These are phyloP conservation scores for Sisymbrium altissimum DNA, from an alignment of 345 rosid genomes.

Conservation along the genomic window DNA sequence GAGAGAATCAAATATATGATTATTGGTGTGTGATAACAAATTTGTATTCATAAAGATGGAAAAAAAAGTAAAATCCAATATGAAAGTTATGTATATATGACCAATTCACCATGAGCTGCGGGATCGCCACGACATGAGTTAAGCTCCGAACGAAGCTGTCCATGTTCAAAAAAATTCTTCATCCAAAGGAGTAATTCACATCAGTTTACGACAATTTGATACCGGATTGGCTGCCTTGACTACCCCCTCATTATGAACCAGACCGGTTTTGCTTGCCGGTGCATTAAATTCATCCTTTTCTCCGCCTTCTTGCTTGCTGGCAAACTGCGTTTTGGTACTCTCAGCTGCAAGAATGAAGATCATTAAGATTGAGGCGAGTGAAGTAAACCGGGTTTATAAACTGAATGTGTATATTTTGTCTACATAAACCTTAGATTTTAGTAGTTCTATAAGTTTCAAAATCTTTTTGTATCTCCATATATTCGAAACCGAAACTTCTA, in stretches of 20 bases:
- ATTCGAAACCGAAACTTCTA: too few species aligned
- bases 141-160: slow-evolving; percentile 11
- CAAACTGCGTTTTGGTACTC: slow-evolving; percentile 44
- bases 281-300: neutral
- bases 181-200: slow-evolving; percentile 3
- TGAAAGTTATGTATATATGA: neutral
- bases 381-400: too few species aligned
- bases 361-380: too few species aligned
- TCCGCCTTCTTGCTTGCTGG: slow-evolving; percentile 14
- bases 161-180: slow-evolving; percentile 6
- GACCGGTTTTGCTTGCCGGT: neutral
- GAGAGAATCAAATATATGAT: neutral
- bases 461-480: too few species aligned
- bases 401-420: too few species aligned
- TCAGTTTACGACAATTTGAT: neutral
- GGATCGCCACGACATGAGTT: neutral
- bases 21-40: neutral
- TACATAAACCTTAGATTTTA: too few species aligned
- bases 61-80: neutral
- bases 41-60: neutral
- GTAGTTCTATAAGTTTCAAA: too few species aligned
- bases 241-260: neutral
- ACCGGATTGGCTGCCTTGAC: neutral
- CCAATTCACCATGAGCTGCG: neutral
- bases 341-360: slow-evolving; percentile 39